Conservation (phyloP, 139 green algal genomes). For the Penium margaritaceum region DNA sequence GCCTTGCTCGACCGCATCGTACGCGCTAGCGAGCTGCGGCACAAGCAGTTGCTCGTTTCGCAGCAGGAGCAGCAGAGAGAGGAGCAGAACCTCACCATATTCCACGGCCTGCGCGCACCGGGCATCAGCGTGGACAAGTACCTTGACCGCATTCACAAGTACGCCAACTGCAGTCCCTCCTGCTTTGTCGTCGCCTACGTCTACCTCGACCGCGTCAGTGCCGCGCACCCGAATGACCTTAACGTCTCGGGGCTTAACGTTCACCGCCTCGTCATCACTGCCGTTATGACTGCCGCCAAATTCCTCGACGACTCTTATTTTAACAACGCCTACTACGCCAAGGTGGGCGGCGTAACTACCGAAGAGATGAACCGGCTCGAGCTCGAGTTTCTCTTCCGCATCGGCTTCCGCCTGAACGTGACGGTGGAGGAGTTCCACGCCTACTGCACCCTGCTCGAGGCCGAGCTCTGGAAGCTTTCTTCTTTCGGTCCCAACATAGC, state of each 20-base stretch:
- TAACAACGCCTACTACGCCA: conserved; percentile 71
- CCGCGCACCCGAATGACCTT: conserved; percentile 47
- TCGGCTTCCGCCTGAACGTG: conserved; percentile 59
- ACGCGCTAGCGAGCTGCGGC: conserved; percentile 11
- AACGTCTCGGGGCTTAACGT: conserved; percentile 55
- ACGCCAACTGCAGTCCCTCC: conserved; percentile 64
- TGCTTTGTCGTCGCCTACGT: conserved; percentile 64
- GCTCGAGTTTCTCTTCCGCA: conserved; percentile 62
- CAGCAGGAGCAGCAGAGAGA: not conserved
- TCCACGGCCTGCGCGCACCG: conserved; percentile 60
- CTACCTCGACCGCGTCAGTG: conserved; percentile 60
- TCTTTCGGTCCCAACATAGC: too few species aligned
- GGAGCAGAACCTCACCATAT: conserved; percentile 47
- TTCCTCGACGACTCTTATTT: conserved; percentile 72
- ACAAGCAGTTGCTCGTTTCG: not conserved
- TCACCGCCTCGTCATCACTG: conserved; percentile 64
- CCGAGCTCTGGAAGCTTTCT: conserved; percentile 5
- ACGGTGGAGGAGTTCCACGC: conserved; percentile 21
- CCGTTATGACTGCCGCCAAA: conserved; percentile 66
- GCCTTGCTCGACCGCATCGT: conserved; percentile 27
- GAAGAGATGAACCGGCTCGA: conserved; percentile 72
- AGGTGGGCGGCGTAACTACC: conserved; percentile 61
- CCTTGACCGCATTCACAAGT: conserved; percentile 63
- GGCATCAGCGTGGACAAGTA: conserved; percentile 63
- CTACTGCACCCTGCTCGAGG: conserved; percentile 37